Percentiles rank a stretch among this genome's conserved stretches.
These are phyloP conservation scores for Platismatia glauca DNA, from an alignment of 495 filamentous ascomycete genomes.

Conservation along the genomic window DNA sequence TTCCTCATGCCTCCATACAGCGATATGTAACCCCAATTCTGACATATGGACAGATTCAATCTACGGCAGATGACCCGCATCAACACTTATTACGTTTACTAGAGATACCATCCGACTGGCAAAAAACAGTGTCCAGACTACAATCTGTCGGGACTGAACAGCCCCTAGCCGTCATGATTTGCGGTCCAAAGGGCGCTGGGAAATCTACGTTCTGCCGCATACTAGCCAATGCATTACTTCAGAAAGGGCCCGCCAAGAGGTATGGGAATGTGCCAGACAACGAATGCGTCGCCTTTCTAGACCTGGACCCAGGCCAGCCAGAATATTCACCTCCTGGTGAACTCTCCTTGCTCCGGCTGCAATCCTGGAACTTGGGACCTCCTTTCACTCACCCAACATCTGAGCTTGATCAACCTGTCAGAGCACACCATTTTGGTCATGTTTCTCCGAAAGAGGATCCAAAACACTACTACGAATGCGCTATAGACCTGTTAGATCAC, in stretches of 20 bases:
- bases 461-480: conserved; percentile 58
- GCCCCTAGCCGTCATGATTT: conserved; percentile 48
- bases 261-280: conserved; percentile 20
- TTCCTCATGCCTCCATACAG: not conserved
- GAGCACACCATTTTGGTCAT: conserved; percentile 66
- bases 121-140: conserved; percentile 34
- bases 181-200: conserved; percentile 74
- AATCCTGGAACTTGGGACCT: conserved; percentile 58
- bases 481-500: conserved; percentile 55
- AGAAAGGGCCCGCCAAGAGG: conserved; percentile 29
- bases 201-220: conserved; percentile 79
- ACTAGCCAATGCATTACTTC: conserved; percentile 67
- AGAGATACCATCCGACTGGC: conserved; percentile 59
- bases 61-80: conserved; percentile 39
- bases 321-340: conserved; percentile 73
- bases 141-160: conserved; percentile 35
- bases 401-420: conserved; percentile 38
- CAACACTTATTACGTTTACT: conserved; percentile 51
- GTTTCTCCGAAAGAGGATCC: conserved; percentile 61
- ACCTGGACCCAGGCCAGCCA: conserved; percentile 77
- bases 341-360: conserved; percentile 59
- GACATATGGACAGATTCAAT: conserved; percentile 31
- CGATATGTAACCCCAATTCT: conserved; percentile 12
- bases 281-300: conserved; percentile 54
- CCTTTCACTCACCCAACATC: conserved; percentile 60